Evolutionary conservation across 2,329 filamentous ascomycete genomes (phyloP), one percentile per base, ranked within the genome.

Genomic region (Microsporum audouinii): DNA sequence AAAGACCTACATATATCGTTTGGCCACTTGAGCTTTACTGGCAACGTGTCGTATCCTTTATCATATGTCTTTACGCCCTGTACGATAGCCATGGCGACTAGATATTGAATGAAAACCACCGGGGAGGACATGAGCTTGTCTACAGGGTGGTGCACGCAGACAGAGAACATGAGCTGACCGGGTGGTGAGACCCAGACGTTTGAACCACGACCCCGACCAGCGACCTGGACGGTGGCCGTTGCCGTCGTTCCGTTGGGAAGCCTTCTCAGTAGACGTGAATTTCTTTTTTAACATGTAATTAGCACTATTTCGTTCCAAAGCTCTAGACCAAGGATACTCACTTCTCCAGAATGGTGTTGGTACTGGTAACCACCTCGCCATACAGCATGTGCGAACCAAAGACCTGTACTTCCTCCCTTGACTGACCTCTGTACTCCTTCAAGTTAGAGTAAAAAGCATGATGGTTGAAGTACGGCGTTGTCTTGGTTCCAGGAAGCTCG

Each of bases 111-210:
- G 73, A 99, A 97, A 0, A 96, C 86, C 7, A 97, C 86, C 0
- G 94, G 91, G 0, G 88, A 88, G 1, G 80, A 83, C 49, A 82
- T 78, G 6, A 85, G 86, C 6, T 94, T 81, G 34, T 87, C 79
- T 34, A 88, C 83, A 0, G 88, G 83, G 74, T 99, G 94, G 64
- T 89, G 88, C 66, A 99, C 84, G 43, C 95, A 84, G 0, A 87
- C 90, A 7, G 90, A 96, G 76, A 95, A 94, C 71, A 96, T 88
- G 4, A 97, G 80, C 39, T 84, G 85, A 0, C 94, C 94, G 0
- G 88, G 83, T 0, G 94, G 94, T 0, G 91, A 90, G 3, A 99
- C 85, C 94, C 94, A 99, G 63, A 96, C 89, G 68, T 99, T 99
- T 36, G 82, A 86, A 2, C 94, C 94, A 7, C 94, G 87, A 5